Evolutionary conservation across 129 eudicot species (phyloP), one percentile per base, ranked within the genome.

Genomic region (Artemisia annua): DNA sequence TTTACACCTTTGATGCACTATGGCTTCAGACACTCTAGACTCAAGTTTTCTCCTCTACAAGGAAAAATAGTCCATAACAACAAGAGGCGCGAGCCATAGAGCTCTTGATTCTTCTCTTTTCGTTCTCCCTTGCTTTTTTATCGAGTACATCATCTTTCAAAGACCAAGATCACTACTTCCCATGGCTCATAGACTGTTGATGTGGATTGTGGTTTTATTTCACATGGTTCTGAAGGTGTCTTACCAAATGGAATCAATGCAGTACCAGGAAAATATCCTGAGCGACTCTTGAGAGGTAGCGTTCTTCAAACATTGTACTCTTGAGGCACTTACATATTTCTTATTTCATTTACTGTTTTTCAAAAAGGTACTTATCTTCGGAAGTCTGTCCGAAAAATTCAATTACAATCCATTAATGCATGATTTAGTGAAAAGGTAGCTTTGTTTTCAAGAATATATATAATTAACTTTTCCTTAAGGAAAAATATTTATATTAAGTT

Each of bases 131-230:
- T 81, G 1, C 81, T 87, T 30, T 74, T 72, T 22, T 87, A 87
- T 73, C 84, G 88, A n/a, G 18, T 73, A n/a, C 3, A n/a, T 73
- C 50, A n/a, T 22, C 61, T 30, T 75, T 84, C 56, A 48, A 72
- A 63, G 70, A 81, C 66, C 86, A 84, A 78, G 70, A 76, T 66
- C 83, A 79, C 46, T 80, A 76, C 32, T 54, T 71, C 22, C 70
- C 75, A 8, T 81, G 88, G 86, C 10, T 87, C 0, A 46, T 87
- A 0, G 92, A 4, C 63, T 87, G 9, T 35, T 84, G 19, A n/a
- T 87, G 92, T 3, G 92, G 84, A 77, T 81, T 72, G 3, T 84
- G 85, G 82, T 87, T 87, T 56, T 70, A 86, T 43, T 72, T 84
- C 73, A 53, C 8, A 3, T 84, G 92, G 32, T 75, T 76, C 80